These are phyloP conservation scores for Ophiostoma triangulosporum DNA, from an alignment of 2,329 filamentous ascomycete genomes.

Conservation along the genomic window DNA sequence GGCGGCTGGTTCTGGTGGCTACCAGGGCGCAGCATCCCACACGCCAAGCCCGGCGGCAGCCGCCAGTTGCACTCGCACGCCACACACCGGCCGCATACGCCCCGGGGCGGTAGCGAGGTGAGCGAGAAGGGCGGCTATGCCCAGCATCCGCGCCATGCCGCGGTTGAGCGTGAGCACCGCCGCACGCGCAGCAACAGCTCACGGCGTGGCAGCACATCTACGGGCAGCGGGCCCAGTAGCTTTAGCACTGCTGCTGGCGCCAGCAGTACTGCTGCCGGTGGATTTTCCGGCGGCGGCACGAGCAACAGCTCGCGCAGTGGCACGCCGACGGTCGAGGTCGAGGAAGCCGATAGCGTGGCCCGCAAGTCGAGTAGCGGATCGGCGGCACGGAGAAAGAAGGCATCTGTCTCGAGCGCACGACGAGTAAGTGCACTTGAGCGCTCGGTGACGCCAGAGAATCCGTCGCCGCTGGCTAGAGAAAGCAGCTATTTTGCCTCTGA, in stretches of 20 bases:
- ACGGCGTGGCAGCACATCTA: conserved; percentile 35
- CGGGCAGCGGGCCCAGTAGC: conserved; percentile 17
- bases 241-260: not conserved
- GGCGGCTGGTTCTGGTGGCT: conserved; percentile 79
- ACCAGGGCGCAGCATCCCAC: conserved; percentile 41
- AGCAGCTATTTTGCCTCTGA: conserved; percentile 22
- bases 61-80: not conserved
- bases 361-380: conserved; percentile 36
- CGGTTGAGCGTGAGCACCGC: conserved; percentile 32
- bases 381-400: conserved; percentile 35
- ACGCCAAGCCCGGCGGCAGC: not conserved
- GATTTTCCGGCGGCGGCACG: conserved; percentile 19
- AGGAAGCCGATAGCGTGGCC: conserved; percentile 20
- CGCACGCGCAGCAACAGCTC: conserved; percentile 38
- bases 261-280: conserved; percentile 24
- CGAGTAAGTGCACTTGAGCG: conserved; percentile 30
- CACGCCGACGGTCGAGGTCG: conserved; percentile 30
- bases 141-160: conserved; percentile 28
- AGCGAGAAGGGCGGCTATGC: conserved; percentile 20
- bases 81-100: conserved; percentile 6
- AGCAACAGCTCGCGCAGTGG: not conserved
- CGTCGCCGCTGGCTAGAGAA: conserved; percentile 39
- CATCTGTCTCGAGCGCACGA: conserved; percentile 12
- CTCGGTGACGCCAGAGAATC: conserved; percentile 40
- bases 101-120: conserved; percentile 6